These are phyloP conservation scores for Chlorokybus atmophyticus DNA, from an alignment of 139 green algal genomes.

Conservation along the genomic window DNA sequence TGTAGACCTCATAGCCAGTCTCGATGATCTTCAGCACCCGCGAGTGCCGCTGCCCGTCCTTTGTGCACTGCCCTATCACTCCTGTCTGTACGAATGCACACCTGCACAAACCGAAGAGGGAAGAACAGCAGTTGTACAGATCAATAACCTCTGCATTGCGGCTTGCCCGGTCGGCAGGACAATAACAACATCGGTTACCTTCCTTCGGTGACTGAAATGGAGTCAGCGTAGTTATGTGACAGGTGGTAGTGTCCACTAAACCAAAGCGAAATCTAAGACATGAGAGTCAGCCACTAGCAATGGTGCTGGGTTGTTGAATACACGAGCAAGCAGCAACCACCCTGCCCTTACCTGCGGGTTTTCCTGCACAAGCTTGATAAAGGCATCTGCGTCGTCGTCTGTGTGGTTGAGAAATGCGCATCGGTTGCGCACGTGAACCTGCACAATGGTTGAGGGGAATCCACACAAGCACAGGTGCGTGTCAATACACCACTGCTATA, in stretches of 20 bases:
- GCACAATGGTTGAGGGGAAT: constrained; percentile 1
- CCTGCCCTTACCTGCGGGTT: constrained; percentile 17
- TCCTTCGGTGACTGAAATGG: too few species aligned
- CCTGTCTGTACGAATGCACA: constrained; percentile 22
- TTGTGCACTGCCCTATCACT: constrained; percentile 20
- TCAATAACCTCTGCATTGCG: too few species aligned
- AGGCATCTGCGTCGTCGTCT: constrained; percentile 12
- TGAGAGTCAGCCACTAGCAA: too few species aligned
- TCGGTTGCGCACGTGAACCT: constrained; percentile 35
- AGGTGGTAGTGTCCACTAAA: constrained; percentile 37
- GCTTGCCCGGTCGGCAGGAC: too few species aligned
- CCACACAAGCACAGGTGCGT: neutral
- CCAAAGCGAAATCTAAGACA: constrained; percentile 30
- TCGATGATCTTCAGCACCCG: constrained; percentile 18
- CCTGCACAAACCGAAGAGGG: constrained; percentile 30
- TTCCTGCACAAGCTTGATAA: constrained; percentile 20
- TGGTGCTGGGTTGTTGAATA: too few species aligned
- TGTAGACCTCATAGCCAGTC: constrained; percentile 25
- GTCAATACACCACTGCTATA: neutral
- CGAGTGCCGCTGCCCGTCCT: constrained; percentile 30
- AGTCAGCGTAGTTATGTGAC: constrained; percentile 30
- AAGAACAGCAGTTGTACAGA: constrained; percentile 9
- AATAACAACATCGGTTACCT: too few species aligned
- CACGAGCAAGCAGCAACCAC: too few species aligned
- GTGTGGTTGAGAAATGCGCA: constrained; percentile 36